These are phyloP conservation scores for Macrolepiota dolichaula DNA, from an alignment of 768 basidiomycete species.

Conservation along the genomic window DNA sequence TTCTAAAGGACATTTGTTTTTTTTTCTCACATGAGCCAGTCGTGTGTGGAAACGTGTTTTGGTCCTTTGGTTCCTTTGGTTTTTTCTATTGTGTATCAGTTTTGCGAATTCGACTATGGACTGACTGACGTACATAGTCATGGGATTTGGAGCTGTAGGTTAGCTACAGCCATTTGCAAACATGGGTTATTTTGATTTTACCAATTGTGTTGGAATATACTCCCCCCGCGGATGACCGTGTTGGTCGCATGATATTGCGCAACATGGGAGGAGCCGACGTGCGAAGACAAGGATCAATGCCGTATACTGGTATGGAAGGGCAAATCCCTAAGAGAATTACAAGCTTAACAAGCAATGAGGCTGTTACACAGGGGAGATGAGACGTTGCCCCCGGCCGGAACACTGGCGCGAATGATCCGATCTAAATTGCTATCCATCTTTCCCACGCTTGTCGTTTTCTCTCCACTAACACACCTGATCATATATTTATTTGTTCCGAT, in stretches of 20 bases:
- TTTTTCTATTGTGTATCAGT: not conserved
- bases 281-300: not conserved
- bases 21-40: not conserved
- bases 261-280: not conserved
- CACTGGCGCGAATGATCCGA: conserved; percentile 1
- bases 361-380: not conserved
- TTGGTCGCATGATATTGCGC: not conserved
- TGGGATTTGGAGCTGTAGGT: not conserved
- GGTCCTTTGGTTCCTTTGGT: not conserved
- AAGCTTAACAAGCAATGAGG: not conserved
- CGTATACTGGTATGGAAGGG: not conserved
- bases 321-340: not conserved
- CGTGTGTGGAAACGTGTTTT: not conserved
- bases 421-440: conserved; percentile 3
- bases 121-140: not conserved
- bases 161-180: not conserved
- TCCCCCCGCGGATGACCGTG: not conserved
- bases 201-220: too few relatives aligned
- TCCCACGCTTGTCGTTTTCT: not conserved
- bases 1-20: too few relatives aligned
- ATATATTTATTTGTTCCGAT: not conserved
- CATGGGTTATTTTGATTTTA: not conserved
- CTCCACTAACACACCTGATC: not conserved
- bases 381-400: not conserved
- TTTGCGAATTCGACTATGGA: not conserved